phyloP scores from a whole-genome alignment of 164 flowering plant genomes.

The Litsea cubeba region DNA sequence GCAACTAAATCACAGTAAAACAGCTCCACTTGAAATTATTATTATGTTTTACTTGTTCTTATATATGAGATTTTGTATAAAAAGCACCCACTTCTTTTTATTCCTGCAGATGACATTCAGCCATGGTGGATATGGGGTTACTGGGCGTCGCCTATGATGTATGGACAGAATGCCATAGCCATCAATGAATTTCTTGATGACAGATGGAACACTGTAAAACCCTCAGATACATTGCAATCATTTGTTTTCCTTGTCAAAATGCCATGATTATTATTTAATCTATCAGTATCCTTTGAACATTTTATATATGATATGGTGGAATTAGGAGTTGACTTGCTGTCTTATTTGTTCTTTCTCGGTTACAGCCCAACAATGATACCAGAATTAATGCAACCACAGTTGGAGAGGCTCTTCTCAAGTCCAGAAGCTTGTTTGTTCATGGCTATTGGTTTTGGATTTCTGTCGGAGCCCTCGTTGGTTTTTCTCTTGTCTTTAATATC shows the following conservation, averaged over 20 bases:
- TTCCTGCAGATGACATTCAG: conserved; percentile 40
- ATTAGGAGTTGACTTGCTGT: neutral
- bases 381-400: conserved; percentile 34
- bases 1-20: too few species aligned
- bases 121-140: conserved; percentile 41
- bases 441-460: conserved; percentile 58
- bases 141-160: conserved; percentile 23
- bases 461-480: conserved; percentile 44
- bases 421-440: conserved; percentile 41
- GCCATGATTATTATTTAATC: neutral
- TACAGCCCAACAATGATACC: conserved; percentile 38
- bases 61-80: neutral
- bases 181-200: conserved; percentile 53
- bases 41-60: neutral
- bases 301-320: neutral
- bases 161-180: conserved; percentile 60
- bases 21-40: too few species aligned
- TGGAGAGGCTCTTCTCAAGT: conserved; percentile 45
- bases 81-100: conserved; percentile 2
- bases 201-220: conserved; percentile 49
- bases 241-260: neutral
- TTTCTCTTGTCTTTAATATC: conserved; percentile 48
- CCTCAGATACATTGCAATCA: neutral
- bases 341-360: neutral
- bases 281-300: neutral